These are phyloP conservation scores for Pleurotus pulmonarius DNA, from an alignment of 768 basidiomycete species.

Conservation along the genomic window DNA sequence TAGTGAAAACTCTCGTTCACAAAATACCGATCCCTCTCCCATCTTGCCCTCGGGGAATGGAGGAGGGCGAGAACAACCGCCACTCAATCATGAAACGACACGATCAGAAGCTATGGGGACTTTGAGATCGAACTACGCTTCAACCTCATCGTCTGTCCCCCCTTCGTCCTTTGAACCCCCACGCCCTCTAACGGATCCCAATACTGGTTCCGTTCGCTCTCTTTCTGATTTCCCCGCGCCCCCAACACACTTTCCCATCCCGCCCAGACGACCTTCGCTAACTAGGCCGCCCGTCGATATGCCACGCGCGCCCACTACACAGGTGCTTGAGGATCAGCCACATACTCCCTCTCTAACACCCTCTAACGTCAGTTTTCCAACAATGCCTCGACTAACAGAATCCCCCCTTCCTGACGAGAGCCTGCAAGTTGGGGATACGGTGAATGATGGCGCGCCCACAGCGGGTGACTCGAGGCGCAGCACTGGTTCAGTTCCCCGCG, in stretches of 20 bases:
- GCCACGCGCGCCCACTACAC: not conserved
- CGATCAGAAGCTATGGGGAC: not conserved
- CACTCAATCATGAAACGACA: not conserved
- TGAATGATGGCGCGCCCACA: not conserved
- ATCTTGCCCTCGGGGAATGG: not conserved
- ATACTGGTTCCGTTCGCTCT: conserved; percentile 58
- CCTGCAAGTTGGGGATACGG: conserved; percentile 1
- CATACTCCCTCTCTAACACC: conserved; percentile 17
- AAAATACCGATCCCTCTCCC: not conserved
- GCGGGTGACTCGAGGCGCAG: not conserved
- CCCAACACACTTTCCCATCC: conserved; percentile 69
- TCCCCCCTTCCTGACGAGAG: conserved; percentile 19
- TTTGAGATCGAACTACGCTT: conserved; percentile 4
- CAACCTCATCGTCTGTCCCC: conserved; percentile 30
- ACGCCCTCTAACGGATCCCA: conserved; percentile 32
- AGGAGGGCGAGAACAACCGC: not conserved
- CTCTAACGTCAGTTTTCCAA: conserved; percentile 19
- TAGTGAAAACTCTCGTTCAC: not conserved
- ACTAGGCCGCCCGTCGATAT: conserved; percentile 11
- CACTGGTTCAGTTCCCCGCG: not conserved
- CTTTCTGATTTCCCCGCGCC: conserved; percentile 73
- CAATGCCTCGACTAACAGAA: conserved; percentile 18
- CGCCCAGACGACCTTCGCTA: conserved; percentile 31
- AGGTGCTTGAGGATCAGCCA: conserved; percentile 15
- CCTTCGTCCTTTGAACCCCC: conserved; percentile 30